Evolutionary conservation across 169 alveolate species (phyloP), one percentile per base, ranked within the genome.

Genomic region (Cardiosporidium cionae): DNA sequence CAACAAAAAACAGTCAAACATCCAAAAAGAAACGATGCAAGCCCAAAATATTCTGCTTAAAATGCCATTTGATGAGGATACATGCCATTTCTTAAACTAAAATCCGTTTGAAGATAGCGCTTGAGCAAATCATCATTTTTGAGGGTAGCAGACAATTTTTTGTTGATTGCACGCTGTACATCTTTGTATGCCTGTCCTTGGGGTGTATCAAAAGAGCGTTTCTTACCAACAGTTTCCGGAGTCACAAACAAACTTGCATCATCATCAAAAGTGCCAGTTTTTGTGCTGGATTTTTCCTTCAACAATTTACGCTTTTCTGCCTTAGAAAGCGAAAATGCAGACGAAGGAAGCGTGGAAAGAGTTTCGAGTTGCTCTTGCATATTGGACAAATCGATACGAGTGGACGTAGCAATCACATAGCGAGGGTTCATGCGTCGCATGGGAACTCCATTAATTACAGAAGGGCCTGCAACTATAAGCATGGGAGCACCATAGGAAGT

Each of bases 391-490:
- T 82, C 90, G 71, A 96, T 88, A 77, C 92, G 92, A 36, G 98
- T 93, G 78, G 96, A 85, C 5, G 99, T 97, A 65, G 98, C 97
- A 63, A 95, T 86, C 73, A 95, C 94, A 85, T 93, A 94, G 53
- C 98, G 93, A 72, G 94, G 96, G 90, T 93, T 94, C 52, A 95
- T 98, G 84, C 99, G 93, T 87, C 95, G 92, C 74, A 96, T 87
- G 6, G 99, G 99, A 44, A 95, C 98, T 32, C 99, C 99, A 82
- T 96, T 96, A 70, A 94, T 82, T 70, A 91, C 89, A 91, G 87
- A 93, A 25, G 99, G 99, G 16, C 98, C 98, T 0, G 98, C 93
- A 34, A 96, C 98, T 53, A 95, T 90, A 71, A 95, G 83, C 72
- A 94, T 83, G 32, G 98, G 98, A 28, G 98, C 89, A n/a, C n/a